Evolutionary conservation across 345 rosid genomes (phyloP), one percentile per base, ranked within the genome.

Genomic region (Lumnitzera littorea): DNA sequence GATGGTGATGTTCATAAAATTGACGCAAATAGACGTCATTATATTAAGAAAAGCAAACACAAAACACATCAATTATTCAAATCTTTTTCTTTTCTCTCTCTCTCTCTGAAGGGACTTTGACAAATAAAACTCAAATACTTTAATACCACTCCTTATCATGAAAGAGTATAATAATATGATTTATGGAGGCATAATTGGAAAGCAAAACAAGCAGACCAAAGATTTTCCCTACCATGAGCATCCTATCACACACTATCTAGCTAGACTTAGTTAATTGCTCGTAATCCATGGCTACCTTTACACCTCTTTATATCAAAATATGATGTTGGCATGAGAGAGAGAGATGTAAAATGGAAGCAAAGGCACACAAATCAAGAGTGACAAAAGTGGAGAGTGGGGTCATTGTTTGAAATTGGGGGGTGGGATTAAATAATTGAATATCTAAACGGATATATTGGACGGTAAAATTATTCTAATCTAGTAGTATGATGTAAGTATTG

Each of bases 271-370:
- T 7, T 36, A 36, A 36, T 36, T 36, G 43, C 56, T 52, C 69
- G 66, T 53, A 60, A 51, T 63, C 47, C 54, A 54, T 56, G 6
- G 48, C 20, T 17, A 29, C 59, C 84, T 79, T 76, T 73, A 76
- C 74, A 53, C 56, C 56, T 53, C 29, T 51, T 23, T 53, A 20
- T 36, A 36, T 36, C 43, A 36, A 36, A 36, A 36, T 7, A 36
- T 36, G 43, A 36, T 36, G 43, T 36, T 36, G 43, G 43, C 43
- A 36, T 36, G 23, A 27, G 55, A 70, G 71, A 70, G 61, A 31
- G n/a, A 55, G 53, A 48, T 76, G 83, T 83, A 64, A 78, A 78
- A 74, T 70, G 77, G 83, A 80, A 83, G 84, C 82, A 80, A 83
- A 80, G 80, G 61, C 41, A 65, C 63, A 66, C 70, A 73, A 71